phyloP scores from a whole-genome alignment of 208 protist species.

The Cochliopodium minus region DNA sequence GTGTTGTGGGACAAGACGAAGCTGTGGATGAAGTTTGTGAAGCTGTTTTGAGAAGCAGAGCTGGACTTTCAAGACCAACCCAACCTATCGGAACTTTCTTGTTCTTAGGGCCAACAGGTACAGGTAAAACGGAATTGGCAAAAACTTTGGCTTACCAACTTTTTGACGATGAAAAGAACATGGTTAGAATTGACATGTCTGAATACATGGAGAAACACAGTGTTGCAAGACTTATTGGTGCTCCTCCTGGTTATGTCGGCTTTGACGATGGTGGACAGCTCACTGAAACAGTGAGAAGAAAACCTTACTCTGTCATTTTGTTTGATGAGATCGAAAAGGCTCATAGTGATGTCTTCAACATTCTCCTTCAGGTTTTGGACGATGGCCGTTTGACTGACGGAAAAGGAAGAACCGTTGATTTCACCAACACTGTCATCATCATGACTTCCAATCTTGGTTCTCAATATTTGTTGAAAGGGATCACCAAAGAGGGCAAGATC shows the following conservation, averaged over 20 bases:
- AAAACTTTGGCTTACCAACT: conserved; percentile 48
- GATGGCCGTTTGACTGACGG: conserved; percentile 63
- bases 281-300: conserved; percentile 57
- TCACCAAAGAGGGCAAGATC: conserved; percentile 4
- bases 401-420: conserved; percentile 53
- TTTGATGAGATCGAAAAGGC: conserved; percentile 79
- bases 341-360: conserved; percentile 51
- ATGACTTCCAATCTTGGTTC: conserved; percentile 52
- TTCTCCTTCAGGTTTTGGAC: conserved; percentile 63
- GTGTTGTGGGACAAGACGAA: conserved; percentile 75
- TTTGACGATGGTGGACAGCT: conserved; percentile 62
- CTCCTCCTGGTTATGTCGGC: conserved; percentile 68
- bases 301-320: conserved; percentile 56
- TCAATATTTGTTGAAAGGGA: conserved; percentile 21
- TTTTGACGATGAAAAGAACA: conserved; percentile 32
- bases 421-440: conserved; percentile 59
- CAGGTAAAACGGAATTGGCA: conserved; percentile 43
- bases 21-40: conserved; percentile 81
- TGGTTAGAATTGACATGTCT: conserved; percentile 65
- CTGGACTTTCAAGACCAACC: conserved; percentile 61
- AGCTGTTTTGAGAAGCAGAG: conserved; percentile 77
- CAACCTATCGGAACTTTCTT: conserved; percentile 66
- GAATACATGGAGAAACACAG: conserved; percentile 63
- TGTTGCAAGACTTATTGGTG: conserved; percentile 53
- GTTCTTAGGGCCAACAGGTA: conserved; percentile 30